Base-by-base conservation (phyloP, 257 asterid species). In the Solanum paucissectum region DNA sequence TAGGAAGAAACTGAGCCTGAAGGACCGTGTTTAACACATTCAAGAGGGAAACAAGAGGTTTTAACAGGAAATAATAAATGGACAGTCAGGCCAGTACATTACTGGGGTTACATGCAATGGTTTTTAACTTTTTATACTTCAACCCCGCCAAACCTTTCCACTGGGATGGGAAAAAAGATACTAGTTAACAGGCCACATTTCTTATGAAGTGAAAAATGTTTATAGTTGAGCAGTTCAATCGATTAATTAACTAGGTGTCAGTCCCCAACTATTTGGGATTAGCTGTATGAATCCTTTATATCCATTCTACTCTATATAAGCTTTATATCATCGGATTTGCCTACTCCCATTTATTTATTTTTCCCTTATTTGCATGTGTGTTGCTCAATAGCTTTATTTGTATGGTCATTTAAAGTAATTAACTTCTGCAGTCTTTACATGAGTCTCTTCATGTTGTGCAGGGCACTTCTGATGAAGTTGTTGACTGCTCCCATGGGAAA, bases 391-490 rank as follows among this genome's bases (percentile, higher is more conserved):
- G 44, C 44, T 32, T 79, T 79, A 81, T 46, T 81, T 46, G 55
- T 14, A 38, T 37, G 37, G 27, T 29, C 18, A 46, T 81, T 16
- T 46, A 14, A 9, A 27, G 27, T 18, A 6, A 76, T 42, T 42
- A 79, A 12, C 75, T 58, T 25, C 49, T 33, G 11, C 38, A 25
- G 76, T 40, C 73, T 82, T 83, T 64, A 66, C 83, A 58, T 58
- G 46, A 82, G 76, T 29, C 38, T 25, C 82, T n/a, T 58, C 75
- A 79, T 72, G 36, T 76, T 88, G 60, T 89, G 89, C 91, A 94
- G 94, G 96, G 95, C 13, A 94, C 96, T 69, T 88, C 92, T 14
- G 96, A 93, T 88, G 96, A 94, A 87, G 96, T 93, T 10, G 96
- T 94, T 76, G 90, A 93, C 89, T 93, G 91, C 85, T 94, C 96